Evolutionary conservation across 495 filamentous ascomycete genomes (phyloP).

Genomic region (Penicillium crystallinum): DNA sequence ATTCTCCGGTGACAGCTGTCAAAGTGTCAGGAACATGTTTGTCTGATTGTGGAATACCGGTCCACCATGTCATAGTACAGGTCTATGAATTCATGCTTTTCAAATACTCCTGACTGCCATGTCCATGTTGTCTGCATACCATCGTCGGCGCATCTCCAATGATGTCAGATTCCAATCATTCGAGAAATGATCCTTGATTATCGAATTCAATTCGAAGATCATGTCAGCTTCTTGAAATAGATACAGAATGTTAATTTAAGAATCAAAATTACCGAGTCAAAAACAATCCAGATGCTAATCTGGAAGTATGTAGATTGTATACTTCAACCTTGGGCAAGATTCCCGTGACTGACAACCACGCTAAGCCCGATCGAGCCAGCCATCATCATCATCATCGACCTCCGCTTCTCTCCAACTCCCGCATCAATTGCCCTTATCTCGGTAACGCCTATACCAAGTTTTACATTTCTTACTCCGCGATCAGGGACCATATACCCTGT

Average conservation of each 20-base stretch:
- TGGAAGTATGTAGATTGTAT: neutral
- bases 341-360: constrained; percentile 31
- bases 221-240: neutral
- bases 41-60: neutral
- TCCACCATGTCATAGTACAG: constrained; percentile 1
- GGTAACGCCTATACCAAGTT: constrained; percentile 14
- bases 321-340: neutral
- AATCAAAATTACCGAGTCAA: neutral
- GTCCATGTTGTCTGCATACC: constrained; percentile 1
- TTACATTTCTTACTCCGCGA: constrained; percentile 12
- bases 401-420: constrained; percentile 22
- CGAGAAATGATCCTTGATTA: neutral
- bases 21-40: constrained; percentile 8
- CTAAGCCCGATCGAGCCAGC: constrained; percentile 25
- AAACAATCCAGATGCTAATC: neutral
- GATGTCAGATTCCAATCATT: neutral
- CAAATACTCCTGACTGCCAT: neutral
- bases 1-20: constrained; percentile 1
- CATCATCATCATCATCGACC: constrained; percentile 29
- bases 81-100: neutral
- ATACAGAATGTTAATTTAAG: neutral
- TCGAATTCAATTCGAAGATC: neutral
- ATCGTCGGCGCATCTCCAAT: neutral
- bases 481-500: neutral
- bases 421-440: constrained; percentile 5